Conservation (phyloP, 768 basidiomycete species). For the Suillus luteus region DNA sequence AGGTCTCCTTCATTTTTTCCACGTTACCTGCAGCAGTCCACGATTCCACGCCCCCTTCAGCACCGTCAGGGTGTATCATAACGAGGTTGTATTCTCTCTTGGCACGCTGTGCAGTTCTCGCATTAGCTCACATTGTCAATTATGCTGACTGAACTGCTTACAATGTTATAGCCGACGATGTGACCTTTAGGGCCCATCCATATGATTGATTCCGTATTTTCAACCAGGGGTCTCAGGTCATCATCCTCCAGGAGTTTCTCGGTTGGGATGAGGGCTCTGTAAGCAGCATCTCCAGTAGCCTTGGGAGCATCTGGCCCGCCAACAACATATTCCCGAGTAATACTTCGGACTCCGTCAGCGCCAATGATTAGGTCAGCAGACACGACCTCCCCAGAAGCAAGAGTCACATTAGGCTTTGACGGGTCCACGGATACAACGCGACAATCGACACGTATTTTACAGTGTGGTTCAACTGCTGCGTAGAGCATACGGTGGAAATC, state of each 20-base stretch:
- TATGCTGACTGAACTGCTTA: slow-evolving; percentile 24
- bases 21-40: slow-evolving; percentile 46
- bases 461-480: slow-evolving; percentile 37
- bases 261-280: slow-evolving; percentile 55
- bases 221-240: slow-evolving; percentile 51
- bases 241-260: slow-evolving; percentile 50
- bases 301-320: slow-evolving; percentile 46
- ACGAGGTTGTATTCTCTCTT: slow-evolving; percentile 50
- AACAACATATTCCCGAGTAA: slow-evolving; percentile 50
- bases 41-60: slow-evolving; percentile 36
- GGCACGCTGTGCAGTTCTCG: slow-evolving; percentile 26
- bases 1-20: slow-evolving; percentile 49
- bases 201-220: slow-evolving; percentile 51
- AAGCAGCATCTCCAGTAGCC: slow-evolving; percentile 66
- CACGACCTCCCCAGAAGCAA: slow-evolving; percentile 46
- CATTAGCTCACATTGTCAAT: background rate
- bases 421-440: slow-evolving; percentile 41
- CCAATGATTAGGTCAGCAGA: slow-evolving; percentile 49
- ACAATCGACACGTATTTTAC: slow-evolving; percentile 38
- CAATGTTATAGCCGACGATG: slow-evolving; percentile 49
- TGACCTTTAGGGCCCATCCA: slow-evolving; percentile 63
- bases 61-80: slow-evolving; percentile 43
- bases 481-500: slow-evolving; percentile 47
- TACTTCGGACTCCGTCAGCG: slow-evolving; percentile 57
- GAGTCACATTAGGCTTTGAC: slow-evolving; percentile 35